These are phyloP conservation scores for Coemansia sp. DNA, from an alignment of 192 early-diverging fungal genomes.

Conservation along the genomic window DNA sequence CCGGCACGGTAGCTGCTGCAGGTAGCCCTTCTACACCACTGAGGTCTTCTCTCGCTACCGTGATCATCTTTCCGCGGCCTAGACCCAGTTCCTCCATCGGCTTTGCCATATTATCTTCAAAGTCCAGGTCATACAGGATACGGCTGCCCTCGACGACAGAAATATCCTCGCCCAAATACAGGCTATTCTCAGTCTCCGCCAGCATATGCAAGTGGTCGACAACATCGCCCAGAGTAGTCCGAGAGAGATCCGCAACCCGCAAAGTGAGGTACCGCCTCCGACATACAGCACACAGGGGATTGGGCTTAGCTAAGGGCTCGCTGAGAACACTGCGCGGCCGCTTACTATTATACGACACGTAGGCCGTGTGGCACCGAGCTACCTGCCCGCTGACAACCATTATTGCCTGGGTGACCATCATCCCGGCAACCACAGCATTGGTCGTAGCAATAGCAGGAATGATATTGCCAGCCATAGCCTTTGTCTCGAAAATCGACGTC, in stretches of 20 bases:
- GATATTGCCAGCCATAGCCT: conserved; percentile 99
- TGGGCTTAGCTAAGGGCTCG: conserved; percentile 66
- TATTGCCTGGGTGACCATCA: conserved; percentile 88
- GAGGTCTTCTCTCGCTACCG: conserved; percentile 34
- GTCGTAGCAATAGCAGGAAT: conserved; percentile 98
- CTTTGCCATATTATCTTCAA: conserved; percentile 71
- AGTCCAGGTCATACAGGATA: conserved; percentile 87
- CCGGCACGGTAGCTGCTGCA: conserved; percentile 14
- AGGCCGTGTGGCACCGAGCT: conserved; percentile 53
- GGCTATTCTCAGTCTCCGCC: conserved; percentile 35
- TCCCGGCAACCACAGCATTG: conserved; percentile 92
- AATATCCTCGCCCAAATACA: conserved; percentile 70
- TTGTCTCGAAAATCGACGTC: conserved; percentile 82
- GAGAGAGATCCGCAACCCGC: conserved; percentile 58
- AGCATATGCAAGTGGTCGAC: conserved; percentile 53
- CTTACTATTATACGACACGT: conserved; percentile 60
- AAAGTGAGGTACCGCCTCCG: conserved; percentile 58
- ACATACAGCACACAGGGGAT: conserved; percentile 77
- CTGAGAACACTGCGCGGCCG: conserved; percentile 61
- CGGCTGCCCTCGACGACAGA: conserved; percentile 68
- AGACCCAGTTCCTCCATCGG: conserved; percentile 63
- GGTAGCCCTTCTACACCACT: background rate
- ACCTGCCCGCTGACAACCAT: conserved; percentile 57
- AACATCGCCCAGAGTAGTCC: conserved; percentile 68
- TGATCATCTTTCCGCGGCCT: conserved; percentile 33